These are phyloP conservation scores for Pinus taeda DNA, from an alignment of 75 land plant species.

Conservation along the genomic window DNA sequence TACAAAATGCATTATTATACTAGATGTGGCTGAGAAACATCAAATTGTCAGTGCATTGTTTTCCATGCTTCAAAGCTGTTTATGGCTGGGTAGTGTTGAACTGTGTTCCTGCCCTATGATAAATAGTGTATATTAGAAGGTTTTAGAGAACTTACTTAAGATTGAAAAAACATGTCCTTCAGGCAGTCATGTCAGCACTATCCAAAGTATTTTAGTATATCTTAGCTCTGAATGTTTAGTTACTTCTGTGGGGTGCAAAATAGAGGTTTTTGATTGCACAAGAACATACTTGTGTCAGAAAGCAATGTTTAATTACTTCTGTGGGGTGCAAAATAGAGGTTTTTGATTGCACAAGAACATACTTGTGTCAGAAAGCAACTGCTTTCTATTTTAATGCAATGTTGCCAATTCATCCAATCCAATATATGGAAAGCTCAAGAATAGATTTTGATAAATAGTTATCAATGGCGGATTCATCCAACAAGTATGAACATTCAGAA, in stretches of 20 bases:
- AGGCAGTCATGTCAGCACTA: constrained; percentile 11
- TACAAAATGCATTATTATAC: too few species aligned
- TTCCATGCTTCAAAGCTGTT: constrained; percentile 25
- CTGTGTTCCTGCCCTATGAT: constrained; percentile 59
- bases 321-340: constrained; percentile 6
- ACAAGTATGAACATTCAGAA: too few species aligned
- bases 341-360: constrained; percentile 58
- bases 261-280: constrained; percentile 57
- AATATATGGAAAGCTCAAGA: too few species aligned
- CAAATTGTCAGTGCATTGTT: constrained; percentile 53
- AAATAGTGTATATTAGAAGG: constrained; percentile 48
- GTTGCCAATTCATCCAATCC: too few species aligned
- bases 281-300: too few species aligned
- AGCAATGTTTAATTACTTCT: constrained; percentile 54
- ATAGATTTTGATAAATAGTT: too few species aligned
- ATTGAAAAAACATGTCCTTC: constrained; percentile 30
- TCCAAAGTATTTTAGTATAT: constrained; percentile 35
- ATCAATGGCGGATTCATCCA: too few species aligned
- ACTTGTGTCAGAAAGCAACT: too few species aligned
- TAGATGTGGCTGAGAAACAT: constrained; percentile 47
- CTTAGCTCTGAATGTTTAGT: constrained; percentile 62
- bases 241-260: constrained; percentile 9
- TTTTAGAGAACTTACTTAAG: constrained; percentile 60
- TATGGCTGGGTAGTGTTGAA: constrained; percentile 62
- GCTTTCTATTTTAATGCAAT: too few species aligned